Percentiles rank a stretch among this genome's conserved stretches.
phyloP scores from a whole-genome alignment of 2,329 filamentous ascomycete genomes.

The Talaromyces sp. region DNA sequence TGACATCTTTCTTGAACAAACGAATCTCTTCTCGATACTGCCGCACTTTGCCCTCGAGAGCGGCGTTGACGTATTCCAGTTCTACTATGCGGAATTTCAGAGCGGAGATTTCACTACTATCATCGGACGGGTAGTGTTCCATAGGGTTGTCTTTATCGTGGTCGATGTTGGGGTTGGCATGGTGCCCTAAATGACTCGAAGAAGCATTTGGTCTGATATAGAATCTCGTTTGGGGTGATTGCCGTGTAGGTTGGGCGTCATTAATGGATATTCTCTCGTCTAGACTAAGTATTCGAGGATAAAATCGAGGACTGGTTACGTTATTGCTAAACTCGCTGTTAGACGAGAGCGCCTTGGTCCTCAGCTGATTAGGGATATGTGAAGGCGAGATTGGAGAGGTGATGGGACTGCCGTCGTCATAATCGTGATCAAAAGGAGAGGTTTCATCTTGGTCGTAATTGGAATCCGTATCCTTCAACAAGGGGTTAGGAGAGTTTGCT shows the following conservation, averaged over 20 bases:
- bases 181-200: background rate
- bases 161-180: background rate
- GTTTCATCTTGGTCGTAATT: background rate
- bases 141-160: background rate
- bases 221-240: background rate
- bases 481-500: background rate
- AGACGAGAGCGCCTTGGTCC: background rate
- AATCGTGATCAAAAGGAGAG: background rate
- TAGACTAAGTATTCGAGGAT: background rate
- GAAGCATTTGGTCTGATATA: background rate
- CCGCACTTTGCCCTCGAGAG: conserved; percentile 20
- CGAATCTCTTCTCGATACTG: conserved; percentile 44
- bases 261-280: background rate
- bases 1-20: conserved; percentile 44
- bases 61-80: conserved; percentile 28
- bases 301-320: background rate
- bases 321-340: background rate
- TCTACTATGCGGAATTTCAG: conserved; percentile 13
- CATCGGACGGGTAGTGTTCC: background rate
- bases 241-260: background rate
- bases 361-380: background rate
- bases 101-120: conserved; percentile 5
- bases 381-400: background rate
- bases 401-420: background rate
- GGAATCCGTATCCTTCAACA: background rate